Evolutionary conservation across 495 filamentous ascomycete species (phyloP).

Genomic region (Tetracladium marchalianum): DNA sequence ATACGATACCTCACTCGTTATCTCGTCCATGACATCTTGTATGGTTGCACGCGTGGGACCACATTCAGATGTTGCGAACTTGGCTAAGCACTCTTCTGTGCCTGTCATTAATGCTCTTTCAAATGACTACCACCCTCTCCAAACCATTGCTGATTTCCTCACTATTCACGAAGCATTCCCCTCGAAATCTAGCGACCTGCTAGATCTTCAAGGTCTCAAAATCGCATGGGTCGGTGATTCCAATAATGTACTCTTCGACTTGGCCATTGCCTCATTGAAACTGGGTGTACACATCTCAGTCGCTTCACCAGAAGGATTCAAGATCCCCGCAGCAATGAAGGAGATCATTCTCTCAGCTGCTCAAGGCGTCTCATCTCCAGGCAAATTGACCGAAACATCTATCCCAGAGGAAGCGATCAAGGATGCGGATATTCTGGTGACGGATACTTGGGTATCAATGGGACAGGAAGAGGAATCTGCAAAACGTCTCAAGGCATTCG

Average conservation of each 20-base stretch:
- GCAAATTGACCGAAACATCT: slow-evolving; percentile 60
- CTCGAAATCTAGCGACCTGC: slow-evolving; percentile 24
- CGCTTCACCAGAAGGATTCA: slow-evolving; percentile 76
- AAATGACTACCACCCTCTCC: slow-evolving; percentile 81
- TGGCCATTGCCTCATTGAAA: slow-evolving; percentile 77
- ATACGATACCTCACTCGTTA: slow-evolving; percentile 76
- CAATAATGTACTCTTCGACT: slow-evolving; percentile 93
- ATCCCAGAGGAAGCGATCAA: slow-evolving; percentile 83
- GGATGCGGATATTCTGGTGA: slow-evolving; percentile 82
- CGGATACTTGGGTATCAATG: slow-evolving; percentile 97
- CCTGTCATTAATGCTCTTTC: slow-evolving; percentile 94
- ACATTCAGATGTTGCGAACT: slow-evolving; percentile 68
- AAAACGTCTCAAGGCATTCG: slow-evolving; percentile 69
- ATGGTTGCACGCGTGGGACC: slow-evolving; percentile 82
- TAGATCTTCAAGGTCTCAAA: slow-evolving; percentile 73
- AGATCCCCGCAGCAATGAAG: slow-evolving; percentile 62
- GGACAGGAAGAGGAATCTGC: slow-evolving; percentile 81
- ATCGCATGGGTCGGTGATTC: slow-evolving; percentile 95
- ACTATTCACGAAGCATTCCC: slow-evolving; percentile 75
- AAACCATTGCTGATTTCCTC: slow-evolving; percentile 85
- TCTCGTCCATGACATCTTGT: slow-evolving; percentile 85
- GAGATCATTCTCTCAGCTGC: slow-evolving; percentile 55
- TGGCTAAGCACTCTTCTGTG: slow-evolving; percentile 72
- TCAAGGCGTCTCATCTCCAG: slow-evolving; percentile 42
- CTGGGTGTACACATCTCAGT: slow-evolving; percentile 77